Conservation (phyloP, 2,329 filamentous ascomycete genomes). For the Aspergillus fumigatus region DNA sequence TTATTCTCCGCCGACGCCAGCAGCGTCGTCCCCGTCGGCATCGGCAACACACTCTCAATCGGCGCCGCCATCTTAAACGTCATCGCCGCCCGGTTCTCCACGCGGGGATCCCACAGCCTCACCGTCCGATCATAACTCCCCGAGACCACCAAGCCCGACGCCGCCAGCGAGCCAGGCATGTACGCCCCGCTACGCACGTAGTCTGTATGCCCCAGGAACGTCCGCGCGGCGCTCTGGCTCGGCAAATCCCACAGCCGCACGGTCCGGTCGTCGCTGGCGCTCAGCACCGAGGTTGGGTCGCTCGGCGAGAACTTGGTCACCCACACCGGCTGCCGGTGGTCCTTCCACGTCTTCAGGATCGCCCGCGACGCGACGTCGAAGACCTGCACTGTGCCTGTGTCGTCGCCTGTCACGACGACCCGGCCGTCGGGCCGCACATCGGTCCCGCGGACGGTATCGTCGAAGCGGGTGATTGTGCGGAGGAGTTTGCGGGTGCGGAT, state of each 20-base stretch:
- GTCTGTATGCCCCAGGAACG: conserved; percentile 81
- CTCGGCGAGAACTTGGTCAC: conserved; percentile 84
- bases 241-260: conserved; percentile 93
- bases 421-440: conserved; percentile 85
- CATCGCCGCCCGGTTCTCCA: conserved; percentile 68
- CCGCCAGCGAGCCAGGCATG: conserved; percentile 63
- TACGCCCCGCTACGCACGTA: conserved; percentile 87
- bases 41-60: conserved; percentile 80
- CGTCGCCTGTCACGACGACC: conserved; percentile 85
- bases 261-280: conserved; percentile 85
- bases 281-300: conserved; percentile 83
- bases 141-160: conserved; percentile 70
- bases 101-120: conserved; percentile 84
- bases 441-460: conserved; percentile 83
- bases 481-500: conserved; percentile 84
- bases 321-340: conserved; percentile 93
- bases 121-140: conserved; percentile 95
- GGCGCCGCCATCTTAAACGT: conserved; percentile 91
- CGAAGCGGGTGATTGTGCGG: conserved; percentile 91
- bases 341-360: conserved; percentile 90
- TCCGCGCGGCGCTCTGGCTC: conserved; percentile 67
- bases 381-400: conserved; percentile 87
- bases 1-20: conserved; percentile 79
- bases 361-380: conserved; percentile 88
- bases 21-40: conserved; percentile 80